Evolutionary conservation across 768 basidiomycete genomes (phyloP), one percentile per base, ranked within the genome.

Genomic region (Calvatia gigantea): DNA sequence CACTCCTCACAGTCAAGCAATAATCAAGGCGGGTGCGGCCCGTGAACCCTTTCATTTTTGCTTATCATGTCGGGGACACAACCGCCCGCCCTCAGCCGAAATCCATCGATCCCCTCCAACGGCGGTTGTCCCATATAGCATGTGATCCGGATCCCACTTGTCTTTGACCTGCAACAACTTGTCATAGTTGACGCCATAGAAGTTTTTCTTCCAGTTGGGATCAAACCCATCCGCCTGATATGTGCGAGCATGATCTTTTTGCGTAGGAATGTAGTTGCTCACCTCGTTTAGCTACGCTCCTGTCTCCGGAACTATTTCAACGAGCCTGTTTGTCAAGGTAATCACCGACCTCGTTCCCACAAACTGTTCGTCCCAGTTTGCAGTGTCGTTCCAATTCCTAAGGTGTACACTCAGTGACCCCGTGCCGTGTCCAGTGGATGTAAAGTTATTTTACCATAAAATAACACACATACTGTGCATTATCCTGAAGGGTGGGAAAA

Each of bases 221-320:
- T 60, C 56, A 19, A 57, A 58, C 15, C 54, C 52, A 46, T 62
- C 60, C 12, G 62, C 62, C 62, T 63, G 12, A 27, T 3, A 1
- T 38, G 4, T 14, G 23, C 27, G 17, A 21, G 38, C 6, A 44
- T 14, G 17, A 17, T 41, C 6, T 14, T n/a, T 14, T 17, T 4
- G 31, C 33, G 14, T 6, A 29, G 15, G 25, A n/a, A 37, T 17
- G 32, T 6, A 29, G 27, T 29, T 6, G 23, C 33, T 54, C 32
- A 56, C 62, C 48, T 63, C 62, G 37, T 63, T 63, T 2, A 63
- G 39, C 23, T 63, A 63, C 15, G 62, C 57, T 6, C 62, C 62
- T 6, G 60, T 50, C 25, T 49, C 52, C 14, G 62, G 62, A 6
- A 58, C 37, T n/a, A 63, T 46, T 21, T 53, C 28, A 9, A 52